phyloP scores from a whole-genome alignment of 345 rosid genomes.

The Brassica incana region DNA sequence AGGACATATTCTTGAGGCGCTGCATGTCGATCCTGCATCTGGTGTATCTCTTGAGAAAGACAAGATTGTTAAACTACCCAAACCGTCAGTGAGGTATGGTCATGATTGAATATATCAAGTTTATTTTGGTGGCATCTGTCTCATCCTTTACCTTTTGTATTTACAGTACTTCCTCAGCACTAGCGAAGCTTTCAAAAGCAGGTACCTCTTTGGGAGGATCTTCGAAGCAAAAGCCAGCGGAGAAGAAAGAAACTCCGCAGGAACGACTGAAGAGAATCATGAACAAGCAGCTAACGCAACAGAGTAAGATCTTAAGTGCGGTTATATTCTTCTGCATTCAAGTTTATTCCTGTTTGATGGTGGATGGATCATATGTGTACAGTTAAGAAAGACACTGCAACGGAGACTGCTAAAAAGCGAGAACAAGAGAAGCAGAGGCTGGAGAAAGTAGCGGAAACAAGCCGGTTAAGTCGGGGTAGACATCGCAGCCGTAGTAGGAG shows the following conservation, averaged over 20 bases:
- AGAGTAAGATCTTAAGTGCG: slow-evolving; percentile 54
- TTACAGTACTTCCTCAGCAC: slow-evolving; percentile 65
- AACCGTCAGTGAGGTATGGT: slow-evolving; percentile 62
- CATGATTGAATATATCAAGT: neutral
- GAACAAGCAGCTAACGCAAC: slow-evolving; percentile 88
- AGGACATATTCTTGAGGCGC: slow-evolving; percentile 88
- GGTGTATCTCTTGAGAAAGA: slow-evolving; percentile 84
- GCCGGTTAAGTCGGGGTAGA: slow-evolving; percentile 64
- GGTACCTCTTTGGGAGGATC: slow-evolving; percentile 53
- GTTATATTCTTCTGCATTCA: neutral
- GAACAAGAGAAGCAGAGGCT: slow-evolving; percentile 92
- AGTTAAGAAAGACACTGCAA: slow-evolving; percentile 97
- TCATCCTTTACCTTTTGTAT: neutral
- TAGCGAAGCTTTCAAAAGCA: slow-evolving; percentile 78
- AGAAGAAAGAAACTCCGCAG: slow-evolving; percentile 96
- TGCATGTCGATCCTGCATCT: slow-evolving; percentile 97
- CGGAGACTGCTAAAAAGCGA: slow-evolving; percentile 85
- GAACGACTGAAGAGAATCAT: slow-evolving; percentile 96
- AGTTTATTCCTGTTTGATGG: slow-evolving; percentile 1
- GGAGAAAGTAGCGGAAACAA: slow-evolving; percentile 92
- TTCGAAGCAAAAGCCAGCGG: slow-evolving; percentile 58
- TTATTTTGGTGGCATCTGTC: neutral
- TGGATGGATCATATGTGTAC: slow-evolving; percentile 30
- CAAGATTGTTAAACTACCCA: slow-evolving; percentile 50
- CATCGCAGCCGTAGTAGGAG: slow-evolving; percentile 83